Conservation (phyloP, 1,139 yeast genomes). For the Eremothecium sinecaudum region DNA sequence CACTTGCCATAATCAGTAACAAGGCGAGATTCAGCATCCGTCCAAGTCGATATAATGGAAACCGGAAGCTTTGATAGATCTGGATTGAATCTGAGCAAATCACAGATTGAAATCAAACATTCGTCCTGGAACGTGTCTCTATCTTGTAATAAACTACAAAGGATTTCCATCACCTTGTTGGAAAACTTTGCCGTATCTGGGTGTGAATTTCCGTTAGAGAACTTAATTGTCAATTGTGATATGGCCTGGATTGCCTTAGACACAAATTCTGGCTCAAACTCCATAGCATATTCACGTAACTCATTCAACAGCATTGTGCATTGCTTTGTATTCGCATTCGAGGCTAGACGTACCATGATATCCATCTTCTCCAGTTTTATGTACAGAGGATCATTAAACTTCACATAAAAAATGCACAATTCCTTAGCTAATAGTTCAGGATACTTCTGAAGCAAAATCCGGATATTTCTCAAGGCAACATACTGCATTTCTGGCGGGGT, state of each 20-base stretch:
- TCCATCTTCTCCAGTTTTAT: conserved; percentile 88
- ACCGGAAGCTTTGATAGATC: conserved; percentile 18
- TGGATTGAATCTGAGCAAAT: conserved; percentile 66
- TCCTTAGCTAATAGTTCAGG: conserved; percentile 74
- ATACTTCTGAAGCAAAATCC: conserved; percentile 81
- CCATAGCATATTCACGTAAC: conserved; percentile 87
- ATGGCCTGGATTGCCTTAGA: conserved; percentile 72
- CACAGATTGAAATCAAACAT: conserved; percentile 65
- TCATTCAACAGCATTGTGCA: conserved; percentile 68
- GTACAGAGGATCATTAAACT: conserved; percentile 90
- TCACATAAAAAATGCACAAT: conserved; percentile 82
- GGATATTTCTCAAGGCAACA: conserved; percentile 84
- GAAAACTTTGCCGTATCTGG: conserved; percentile 15
- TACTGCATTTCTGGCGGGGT: conserved; percentile 92
- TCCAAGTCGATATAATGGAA: conserved; percentile 26
- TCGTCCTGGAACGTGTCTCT: conserved; percentile 77
- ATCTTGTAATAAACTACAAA: conserved; percentile 66
- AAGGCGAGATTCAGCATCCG: conserved; percentile 20
- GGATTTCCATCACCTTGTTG: conserved; percentile 59
- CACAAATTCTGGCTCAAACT: conserved; percentile 85
- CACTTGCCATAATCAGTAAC: conserved; percentile 28
- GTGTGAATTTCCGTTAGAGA: conserved; percentile 34
- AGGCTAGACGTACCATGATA: conserved; percentile 74
- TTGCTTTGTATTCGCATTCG: conserved; percentile 45
- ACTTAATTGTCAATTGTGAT: conserved; percentile 82